Percentiles rank a stretch among this genome's conserved stretches.
Evolutionary conservation across 306 rosid species (phyloP).

Genomic region (Citrullus mucosospermus): DNA sequence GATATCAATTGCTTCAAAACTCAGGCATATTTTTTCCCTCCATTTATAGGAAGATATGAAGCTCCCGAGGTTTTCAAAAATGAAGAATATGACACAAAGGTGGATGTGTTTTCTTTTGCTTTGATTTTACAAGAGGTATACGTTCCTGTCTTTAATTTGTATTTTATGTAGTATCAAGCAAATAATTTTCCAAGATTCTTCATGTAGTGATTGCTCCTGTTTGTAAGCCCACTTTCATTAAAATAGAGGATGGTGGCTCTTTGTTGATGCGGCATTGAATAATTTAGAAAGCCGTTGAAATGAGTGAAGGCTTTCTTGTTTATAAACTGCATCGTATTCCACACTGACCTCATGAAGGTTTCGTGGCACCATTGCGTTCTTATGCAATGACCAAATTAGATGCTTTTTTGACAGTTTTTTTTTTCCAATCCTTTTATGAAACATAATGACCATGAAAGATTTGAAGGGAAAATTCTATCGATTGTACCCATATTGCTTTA

Average conservation of each 20-base stretch:
- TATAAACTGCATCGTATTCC: neutral
- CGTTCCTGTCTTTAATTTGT: neutral
- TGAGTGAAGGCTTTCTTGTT: neutral
- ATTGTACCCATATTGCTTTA: neutral
- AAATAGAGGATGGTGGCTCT: neutral
- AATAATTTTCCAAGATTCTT: neutral
- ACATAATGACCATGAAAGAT: neutral
- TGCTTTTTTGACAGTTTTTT: neutral
- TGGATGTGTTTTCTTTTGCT: conserved; percentile 88
- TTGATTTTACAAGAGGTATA: conserved; percentile 86
- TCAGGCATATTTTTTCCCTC: conserved; percentile 11
- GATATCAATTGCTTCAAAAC: conserved; percentile 11
- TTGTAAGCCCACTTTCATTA: neutral
- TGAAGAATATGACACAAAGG: conserved; percentile 83
- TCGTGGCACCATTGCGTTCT: neutral
- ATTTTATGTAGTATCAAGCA: neutral
- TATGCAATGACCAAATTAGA: neutral
- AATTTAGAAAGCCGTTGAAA: neutral
- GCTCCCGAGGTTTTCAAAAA: conserved; percentile 85
- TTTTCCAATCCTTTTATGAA: neutral
- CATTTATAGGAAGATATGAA: conserved; percentile 60
- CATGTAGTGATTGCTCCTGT: neutral
- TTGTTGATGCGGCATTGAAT: neutral
- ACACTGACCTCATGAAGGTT: neutral
- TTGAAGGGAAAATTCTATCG: neutral